Evolutionary conservation across 257 asterid species (phyloP).

Genomic region (Solanum peruvianum): DNA sequence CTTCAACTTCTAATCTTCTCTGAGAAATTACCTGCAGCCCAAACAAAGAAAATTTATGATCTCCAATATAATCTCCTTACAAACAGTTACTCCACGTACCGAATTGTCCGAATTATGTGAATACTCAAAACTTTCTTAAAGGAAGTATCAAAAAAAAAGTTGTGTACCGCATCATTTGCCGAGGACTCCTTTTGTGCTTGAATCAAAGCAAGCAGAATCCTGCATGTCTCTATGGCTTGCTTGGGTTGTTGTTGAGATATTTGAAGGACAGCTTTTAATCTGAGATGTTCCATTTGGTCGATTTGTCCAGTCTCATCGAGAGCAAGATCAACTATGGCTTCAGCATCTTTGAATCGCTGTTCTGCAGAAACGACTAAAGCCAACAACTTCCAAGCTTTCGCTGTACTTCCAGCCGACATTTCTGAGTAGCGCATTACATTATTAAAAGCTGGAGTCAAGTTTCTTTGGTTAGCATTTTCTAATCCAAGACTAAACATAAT

Average conservation of each 20-base stretch:
- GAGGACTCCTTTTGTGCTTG: constrained; percentile 34
- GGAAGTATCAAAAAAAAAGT: background rate
- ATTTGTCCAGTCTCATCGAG: constrained; percentile 53
- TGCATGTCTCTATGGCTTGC: constrained; percentile 73
- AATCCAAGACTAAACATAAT: constrained; percentile 41
- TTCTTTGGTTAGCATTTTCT: constrained; percentile 65
- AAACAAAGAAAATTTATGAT: background rate
- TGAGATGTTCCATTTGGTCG: constrained; percentile 64
- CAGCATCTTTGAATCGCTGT: constrained; percentile 59
- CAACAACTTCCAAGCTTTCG: constrained; percentile 61
- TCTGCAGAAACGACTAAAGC: constrained; percentile 75
- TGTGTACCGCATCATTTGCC: constrained; percentile 19
- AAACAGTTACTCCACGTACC: background rate
- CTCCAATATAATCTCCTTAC: background rate
- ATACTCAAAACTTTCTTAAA: background rate
- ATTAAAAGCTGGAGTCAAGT: constrained; percentile 48
- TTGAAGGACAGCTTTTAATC: constrained; percentile 69
- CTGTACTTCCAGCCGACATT: constrained; percentile 42
- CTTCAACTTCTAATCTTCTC: constrained; percentile 46
- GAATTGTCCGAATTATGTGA: too few relatives aligned
- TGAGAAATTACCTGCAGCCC: constrained; percentile 24
- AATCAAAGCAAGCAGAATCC: constrained; percentile 52
- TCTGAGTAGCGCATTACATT: constrained; percentile 42
- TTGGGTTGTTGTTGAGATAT: constrained; percentile 60
- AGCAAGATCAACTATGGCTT: constrained; percentile 64